A percentile compares a stretch with the other conserved stretches of the same genome.
Evolutionary conservation across 2,329 filamentous ascomycete species (phyloP).

Genomic region (Akanthomyces muscarius): DNA sequence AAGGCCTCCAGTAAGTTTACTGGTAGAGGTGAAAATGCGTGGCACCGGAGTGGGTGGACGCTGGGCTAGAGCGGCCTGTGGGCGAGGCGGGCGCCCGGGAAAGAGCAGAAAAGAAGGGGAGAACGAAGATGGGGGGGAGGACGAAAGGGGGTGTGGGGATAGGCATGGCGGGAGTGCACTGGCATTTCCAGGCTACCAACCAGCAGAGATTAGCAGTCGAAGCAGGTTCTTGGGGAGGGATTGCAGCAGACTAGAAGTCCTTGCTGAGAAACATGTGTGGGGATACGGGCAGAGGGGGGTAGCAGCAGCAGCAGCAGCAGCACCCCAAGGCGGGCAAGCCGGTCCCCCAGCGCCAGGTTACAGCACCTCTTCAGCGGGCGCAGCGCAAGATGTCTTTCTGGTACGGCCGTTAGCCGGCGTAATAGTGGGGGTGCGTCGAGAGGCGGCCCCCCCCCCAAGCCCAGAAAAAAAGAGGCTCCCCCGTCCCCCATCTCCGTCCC

Average conservation of each 20-base stretch:
- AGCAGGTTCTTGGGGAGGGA: too few relatives aligned
- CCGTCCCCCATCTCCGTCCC: neutral
- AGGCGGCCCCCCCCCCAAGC: neutral
- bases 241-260: too few relatives aligned
- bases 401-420: constrained; percentile 54
- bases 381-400: constrained; percentile 33
- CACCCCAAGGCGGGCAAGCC: neutral
- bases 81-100: neutral
- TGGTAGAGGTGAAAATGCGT: constrained; percentile 4
- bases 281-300: neutral
- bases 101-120: neutral
- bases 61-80: neutral
- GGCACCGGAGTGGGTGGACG: constrained; percentile 19
- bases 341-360: too few relatives aligned
- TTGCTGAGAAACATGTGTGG: too few relatives aligned
- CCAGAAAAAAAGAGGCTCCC: constrained; percentile 6
- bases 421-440: constrained; percentile 47
- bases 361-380: neutral
- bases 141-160: neutral
- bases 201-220: too few relatives aligned
- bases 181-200: too few relatives aligned
- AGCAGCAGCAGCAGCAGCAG: neutral
- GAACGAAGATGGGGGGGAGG: neutral
- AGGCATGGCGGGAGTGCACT: too few relatives aligned
- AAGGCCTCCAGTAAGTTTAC: neutral